Percentiles rank a stretch among this genome's conserved stretches.
Conservation (phyloP, 345 rosid species). For the Eucalyptus marginata region DNA sequence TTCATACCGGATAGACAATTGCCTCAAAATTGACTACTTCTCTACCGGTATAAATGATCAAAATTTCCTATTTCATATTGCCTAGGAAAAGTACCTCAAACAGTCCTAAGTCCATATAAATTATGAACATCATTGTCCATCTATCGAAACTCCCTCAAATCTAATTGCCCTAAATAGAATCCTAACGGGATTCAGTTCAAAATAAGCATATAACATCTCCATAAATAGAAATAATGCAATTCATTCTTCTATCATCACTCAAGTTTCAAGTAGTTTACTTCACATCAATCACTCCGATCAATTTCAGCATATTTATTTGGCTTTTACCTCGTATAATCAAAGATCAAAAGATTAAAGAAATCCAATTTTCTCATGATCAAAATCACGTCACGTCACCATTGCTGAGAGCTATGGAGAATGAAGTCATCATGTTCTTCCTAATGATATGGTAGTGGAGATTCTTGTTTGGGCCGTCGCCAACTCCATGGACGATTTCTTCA, state of each 20-base stretch:
- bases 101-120: not conserved
- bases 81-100: not conserved
- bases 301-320: not conserved
- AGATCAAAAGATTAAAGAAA: not conserved
- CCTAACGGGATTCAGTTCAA: not conserved
- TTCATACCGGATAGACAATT: not conserved
- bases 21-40: not conserved
- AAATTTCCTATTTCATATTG: not conserved
- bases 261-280: not conserved
- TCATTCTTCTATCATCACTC: not conserved
- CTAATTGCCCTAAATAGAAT: not conserved
- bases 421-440: not conserved
- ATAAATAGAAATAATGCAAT: not conserved
- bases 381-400: not conserved
- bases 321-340: not conserved
- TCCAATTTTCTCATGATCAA: not conserved
- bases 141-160: not conserved
- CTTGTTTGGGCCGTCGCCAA: not conserved
- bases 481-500: not conserved
- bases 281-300: not conserved
- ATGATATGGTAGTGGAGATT: not conserved
- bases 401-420: not conserved
- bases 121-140: not conserved
- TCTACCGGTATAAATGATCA: not conserved
- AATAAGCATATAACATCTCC: not conserved